Evolutionary conservation across 1,284 basidiomycete genomes (phyloP), one percentile per base, ranked within the genome.

Genomic region (Heliocybe sulcata): DNA sequence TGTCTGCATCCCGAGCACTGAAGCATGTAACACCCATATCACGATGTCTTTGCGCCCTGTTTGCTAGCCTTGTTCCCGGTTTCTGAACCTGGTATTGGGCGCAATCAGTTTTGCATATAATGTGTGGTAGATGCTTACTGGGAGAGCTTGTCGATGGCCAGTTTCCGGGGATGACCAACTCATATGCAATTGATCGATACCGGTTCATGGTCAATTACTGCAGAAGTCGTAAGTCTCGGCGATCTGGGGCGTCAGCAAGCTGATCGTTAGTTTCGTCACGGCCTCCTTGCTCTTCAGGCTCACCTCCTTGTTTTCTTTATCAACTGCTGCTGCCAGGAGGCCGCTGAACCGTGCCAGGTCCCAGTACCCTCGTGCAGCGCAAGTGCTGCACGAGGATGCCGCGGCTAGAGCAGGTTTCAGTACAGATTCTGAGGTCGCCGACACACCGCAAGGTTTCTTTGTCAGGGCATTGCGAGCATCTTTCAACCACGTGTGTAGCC

Each of bases 351-450:
- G 38, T 16, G 12, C 6, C 4, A 42, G 38, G 16, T 42, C 38
- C 38, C 4, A 16, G 38, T 16, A 20, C n/a, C n/a, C n/a, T n/a
- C n/a, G n/a, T 20, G 38, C 38, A n/a, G 12, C 19, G 19, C 38
- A 42, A 42, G 19, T 42, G 6, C 19, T 42, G 16, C 79, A 42
- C n/a, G 6, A 3, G 38, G 38, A 6, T 6, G 38, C 38, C 29
- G 29, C 29, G 29, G 12, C 29, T 31, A 4, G 6, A 42, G 38
- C 12, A n/a, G 4, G 16, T 20, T n/a, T n/a, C 16, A n/a, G 16
- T 35, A 16, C 16, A 35, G 33, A 35, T 16, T 35, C 9, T 16
- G 38, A 16, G 8, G 38, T 42, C 8, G 19, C 38, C 3, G 38
- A 42, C 4, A 4, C 38, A 20, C 38, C 38, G 19, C 38, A 42